phyloP scores from a whole-genome alignment of 2,329 filamentous ascomycete genomes.

The Magnaporthales sp. region DNA sequence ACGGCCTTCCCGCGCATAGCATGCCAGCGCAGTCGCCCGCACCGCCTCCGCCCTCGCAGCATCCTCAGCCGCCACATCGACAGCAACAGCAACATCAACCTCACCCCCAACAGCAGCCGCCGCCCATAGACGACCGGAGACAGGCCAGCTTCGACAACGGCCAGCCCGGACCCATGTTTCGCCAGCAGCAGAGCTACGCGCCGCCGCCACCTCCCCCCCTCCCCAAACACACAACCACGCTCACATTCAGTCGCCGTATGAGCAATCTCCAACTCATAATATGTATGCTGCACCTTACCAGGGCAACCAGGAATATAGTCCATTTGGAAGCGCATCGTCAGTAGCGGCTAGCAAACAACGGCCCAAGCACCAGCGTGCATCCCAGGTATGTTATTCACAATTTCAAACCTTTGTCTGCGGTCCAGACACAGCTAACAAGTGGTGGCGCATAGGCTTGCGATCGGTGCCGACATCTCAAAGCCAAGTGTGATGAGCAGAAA shows the following conservation, averaged over 20 bases:
- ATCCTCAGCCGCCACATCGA: constrained; percentile 24
- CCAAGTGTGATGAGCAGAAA: constrained; percentile 82
- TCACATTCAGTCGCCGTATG: constrained; percentile 12
- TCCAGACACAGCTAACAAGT: not conserved
- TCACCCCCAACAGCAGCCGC: constrained; percentile 28
- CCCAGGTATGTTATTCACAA: constrained; percentile 46
- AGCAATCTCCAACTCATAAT: constrained; percentile 14
- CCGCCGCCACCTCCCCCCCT: not conserved
- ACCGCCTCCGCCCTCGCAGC: constrained; percentile 1
- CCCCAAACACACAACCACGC: not conserved
- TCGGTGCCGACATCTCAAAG: constrained; percentile 77
- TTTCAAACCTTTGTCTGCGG: not conserved
- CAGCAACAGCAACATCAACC: constrained; percentile 31
- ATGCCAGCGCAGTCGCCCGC: not conserved
- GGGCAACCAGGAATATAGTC: constrained; percentile 24
- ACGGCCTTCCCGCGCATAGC: constrained; percentile 15
- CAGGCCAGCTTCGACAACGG: constrained; percentile 46
- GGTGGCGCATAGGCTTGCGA: constrained; percentile 64
- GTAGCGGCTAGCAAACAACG: constrained; percentile 30
- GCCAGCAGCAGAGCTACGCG: constrained; percentile 11
- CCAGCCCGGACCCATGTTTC: constrained; percentile 29
- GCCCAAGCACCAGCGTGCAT: constrained; percentile 56
- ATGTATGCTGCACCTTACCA: constrained; percentile 14
- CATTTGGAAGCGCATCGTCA: constrained; percentile 16
- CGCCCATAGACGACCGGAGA: constrained; percentile 37